These are phyloP conservation scores for Aspergillus transmontanensis DNA, from an alignment of 2,329 filamentous ascomycete genomes.

Conservation along the genomic window DNA sequence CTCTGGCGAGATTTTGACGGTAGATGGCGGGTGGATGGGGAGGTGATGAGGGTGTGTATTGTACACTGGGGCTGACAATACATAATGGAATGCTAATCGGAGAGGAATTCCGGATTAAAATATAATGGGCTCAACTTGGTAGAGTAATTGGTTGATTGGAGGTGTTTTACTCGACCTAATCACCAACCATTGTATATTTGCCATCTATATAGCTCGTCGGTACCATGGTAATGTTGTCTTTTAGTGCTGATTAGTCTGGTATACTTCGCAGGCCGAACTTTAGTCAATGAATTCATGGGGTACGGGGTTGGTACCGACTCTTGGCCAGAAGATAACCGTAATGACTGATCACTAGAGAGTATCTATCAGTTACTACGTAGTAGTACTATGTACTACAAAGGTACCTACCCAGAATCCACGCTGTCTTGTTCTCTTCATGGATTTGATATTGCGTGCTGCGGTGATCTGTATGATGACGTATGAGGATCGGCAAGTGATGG, in stretches of 20 bases:
- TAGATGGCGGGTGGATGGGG: slow-evolving; percentile 68
- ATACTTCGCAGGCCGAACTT: not conserved
- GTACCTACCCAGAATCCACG: not conserved
- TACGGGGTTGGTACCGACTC: not conserved
- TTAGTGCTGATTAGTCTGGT: not conserved
- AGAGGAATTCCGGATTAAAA: not conserved
- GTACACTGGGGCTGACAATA: not conserved
- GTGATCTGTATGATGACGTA: not conserved
- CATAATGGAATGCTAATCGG: not conserved
- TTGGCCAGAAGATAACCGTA: not conserved
- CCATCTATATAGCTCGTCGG: not conserved
- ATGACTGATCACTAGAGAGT: not conserved
- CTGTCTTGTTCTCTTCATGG: not conserved
- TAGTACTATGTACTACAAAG: not conserved
- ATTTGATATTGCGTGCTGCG: not conserved
- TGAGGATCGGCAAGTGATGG: not conserved
- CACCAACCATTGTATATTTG: not conserved
- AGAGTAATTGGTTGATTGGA: not conserved
- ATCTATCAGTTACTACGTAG: not conserved
- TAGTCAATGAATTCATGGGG: not conserved
- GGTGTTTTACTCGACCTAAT: not conserved
- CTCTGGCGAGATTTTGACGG: slow-evolving; percentile 75
- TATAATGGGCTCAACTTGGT: not conserved
- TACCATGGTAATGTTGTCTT: not conserved
- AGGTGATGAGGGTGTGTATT: not conserved